These are phyloP conservation scores for Potentilla sterilis DNA, from an alignment of 306 rosid species.

Conservation along the genomic window DNA sequence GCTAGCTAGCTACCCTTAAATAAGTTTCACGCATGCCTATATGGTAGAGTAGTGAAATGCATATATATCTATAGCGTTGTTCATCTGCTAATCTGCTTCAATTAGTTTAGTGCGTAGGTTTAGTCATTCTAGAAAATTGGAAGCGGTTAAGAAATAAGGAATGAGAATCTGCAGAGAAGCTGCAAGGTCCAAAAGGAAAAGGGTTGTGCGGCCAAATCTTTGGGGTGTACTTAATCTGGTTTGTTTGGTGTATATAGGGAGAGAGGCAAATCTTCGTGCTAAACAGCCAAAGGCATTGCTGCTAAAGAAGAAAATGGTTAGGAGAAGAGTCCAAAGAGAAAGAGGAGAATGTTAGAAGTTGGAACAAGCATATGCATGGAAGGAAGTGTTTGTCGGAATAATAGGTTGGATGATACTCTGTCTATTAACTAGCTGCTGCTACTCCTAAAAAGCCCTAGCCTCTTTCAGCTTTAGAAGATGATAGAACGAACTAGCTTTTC, in stretches of 20 bases:
- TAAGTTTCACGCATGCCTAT: background rate
- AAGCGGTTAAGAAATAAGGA: background rate
- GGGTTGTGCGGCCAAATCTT: conserved; percentile 61
- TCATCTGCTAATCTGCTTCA: background rate
- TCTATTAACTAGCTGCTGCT: background rate
- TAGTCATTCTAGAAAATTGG: background rate
- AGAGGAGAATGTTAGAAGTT: conserved; percentile 26
- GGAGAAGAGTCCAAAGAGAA: conserved; percentile 58
- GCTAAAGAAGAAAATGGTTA: conserved; percentile 43
- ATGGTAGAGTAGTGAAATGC: background rate
- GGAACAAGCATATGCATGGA: conserved; percentile 49
- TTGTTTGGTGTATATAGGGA: conserved; percentile 35
- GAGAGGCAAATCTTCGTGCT: background rate
- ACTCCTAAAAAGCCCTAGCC: background rate
- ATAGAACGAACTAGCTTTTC: background rate
- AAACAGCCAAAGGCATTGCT: conserved; percentile 29
- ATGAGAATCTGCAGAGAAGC: background rate
- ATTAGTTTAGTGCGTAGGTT: background rate
- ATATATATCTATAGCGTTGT: background rate
- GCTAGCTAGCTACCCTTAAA: background rate
- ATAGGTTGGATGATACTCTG: conserved; percentile 47
- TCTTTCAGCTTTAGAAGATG: conserved; percentile 5
- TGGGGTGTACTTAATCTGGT: conserved; percentile 12
- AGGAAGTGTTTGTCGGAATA: conserved; percentile 57
- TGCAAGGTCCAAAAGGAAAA: conserved; percentile 57